phyloP scores from a whole-genome alignment of 2,329 filamentous ascomycete species.

The Esteya vermicola region DNA sequence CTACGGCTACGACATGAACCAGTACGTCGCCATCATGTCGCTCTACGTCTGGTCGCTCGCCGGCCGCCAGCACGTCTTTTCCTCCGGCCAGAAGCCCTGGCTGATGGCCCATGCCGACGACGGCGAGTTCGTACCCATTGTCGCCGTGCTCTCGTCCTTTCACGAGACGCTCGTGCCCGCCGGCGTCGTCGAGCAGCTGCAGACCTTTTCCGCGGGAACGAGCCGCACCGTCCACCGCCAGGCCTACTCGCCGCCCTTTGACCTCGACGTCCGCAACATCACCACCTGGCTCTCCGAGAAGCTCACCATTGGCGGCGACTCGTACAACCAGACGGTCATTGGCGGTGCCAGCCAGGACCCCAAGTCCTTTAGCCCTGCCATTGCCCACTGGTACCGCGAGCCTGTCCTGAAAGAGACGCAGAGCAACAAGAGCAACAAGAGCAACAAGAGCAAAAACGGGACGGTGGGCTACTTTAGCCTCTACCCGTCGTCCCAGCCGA shows the following conservation, averaged over 20 bases:
- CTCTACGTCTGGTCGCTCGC: slow-evolving; percentile 44
- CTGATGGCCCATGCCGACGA: slow-evolving; percentile 44
- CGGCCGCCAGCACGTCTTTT: slow-evolving; percentile 26
- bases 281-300: slow-evolving; percentile 41
- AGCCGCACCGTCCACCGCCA: slow-evolving; percentile 36
- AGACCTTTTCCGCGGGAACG: slow-evolving; percentile 33
- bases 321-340: slow-evolving; percentile 38
- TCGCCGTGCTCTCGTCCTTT: slow-evolving; percentile 21
- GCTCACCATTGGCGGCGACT: slow-evolving; percentile 45
- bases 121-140: slow-evolving; percentile 41
- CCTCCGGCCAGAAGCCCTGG: slow-evolving; percentile 1
- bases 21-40: slow-evolving; percentile 42
- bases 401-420: too few relatives aligned
- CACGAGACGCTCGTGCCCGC: slow-evolving; percentile 1
- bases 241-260: slow-evolving; percentile 44
- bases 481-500: slow-evolving; percentile 21
- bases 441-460: too few relatives aligned
- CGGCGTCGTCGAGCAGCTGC: slow-evolving; percentile 24
- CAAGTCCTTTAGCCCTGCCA: slow-evolving; percentile 41
- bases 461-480: slow-evolving; percentile 20
- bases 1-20: slow-evolving; percentile 51
- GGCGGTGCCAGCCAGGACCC: slow-evolving; percentile 39
- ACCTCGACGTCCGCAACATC: slow-evolving; percentile 41
- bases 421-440: too few relatives aligned
- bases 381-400: slow-evolving; percentile 41